Percentiles rank a stretch among this genome's conserved stretches.
Conservation (phyloP, 73 alveolate species). For the Vitrella brassicaformis region DNA sequence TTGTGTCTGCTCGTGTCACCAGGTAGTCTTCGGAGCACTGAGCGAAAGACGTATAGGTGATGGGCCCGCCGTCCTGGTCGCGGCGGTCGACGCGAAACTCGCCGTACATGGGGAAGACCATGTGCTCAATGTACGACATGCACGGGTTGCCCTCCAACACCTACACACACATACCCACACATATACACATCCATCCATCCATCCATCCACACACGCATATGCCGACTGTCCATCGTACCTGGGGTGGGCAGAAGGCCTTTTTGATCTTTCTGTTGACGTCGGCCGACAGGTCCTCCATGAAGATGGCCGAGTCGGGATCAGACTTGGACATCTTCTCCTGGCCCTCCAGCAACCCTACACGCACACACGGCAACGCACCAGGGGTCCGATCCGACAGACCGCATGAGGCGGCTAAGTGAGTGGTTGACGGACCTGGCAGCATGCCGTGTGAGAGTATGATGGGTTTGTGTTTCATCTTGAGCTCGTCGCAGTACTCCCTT, state of each 20-base stretch:
- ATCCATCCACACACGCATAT: background rate
- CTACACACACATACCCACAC: too few species aligned
- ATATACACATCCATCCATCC: too few species aligned
- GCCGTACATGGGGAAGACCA: conserved; percentile 68
- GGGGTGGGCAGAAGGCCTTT: conserved; percentile 87
- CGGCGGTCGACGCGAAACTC: conserved; percentile 38
- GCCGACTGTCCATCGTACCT: conserved; percentile 1
- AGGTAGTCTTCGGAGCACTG: background rate
- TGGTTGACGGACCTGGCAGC: conserved; percentile 34
- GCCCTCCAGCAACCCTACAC: conserved; percentile 84
- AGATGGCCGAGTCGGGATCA: conserved; percentile 95
- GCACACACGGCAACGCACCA: conserved; percentile 25
- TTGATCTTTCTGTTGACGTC: conserved; percentile 88
- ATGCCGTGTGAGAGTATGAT: conserved; percentile 89
- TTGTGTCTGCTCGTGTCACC: background rate
- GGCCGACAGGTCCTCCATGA: conserved; percentile 71
- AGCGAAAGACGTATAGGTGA: background rate
- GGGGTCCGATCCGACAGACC: background rate
- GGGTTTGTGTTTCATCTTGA: conserved; percentile 69
- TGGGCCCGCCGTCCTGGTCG: background rate
- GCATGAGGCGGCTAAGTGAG: background rate
- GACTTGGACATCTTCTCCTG: conserved; percentile 91
- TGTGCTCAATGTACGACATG: conserved; percentile 66
- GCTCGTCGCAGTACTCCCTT: conserved; percentile 85
- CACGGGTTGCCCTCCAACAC: conserved; percentile 74